phyloP scores from a whole-genome alignment of 805 yeast genomes.

The Monosporozyma aquatica region DNA sequence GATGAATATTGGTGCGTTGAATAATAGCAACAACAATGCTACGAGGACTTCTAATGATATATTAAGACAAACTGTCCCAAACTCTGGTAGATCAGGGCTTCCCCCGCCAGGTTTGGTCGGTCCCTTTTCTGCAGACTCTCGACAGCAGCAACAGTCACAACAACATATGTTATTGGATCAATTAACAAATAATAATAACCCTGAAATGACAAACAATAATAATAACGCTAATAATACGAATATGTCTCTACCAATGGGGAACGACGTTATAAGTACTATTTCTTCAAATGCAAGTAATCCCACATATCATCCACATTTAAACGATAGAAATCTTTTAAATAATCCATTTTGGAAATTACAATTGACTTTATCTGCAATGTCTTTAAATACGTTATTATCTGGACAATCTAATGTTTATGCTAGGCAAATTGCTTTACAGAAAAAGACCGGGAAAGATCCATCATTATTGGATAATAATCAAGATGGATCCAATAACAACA shows the following conservation, averaged over 20 bases:
- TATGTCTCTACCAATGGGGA: conserved; percentile 1
- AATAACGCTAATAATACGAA: background rate
- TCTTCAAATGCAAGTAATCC: conserved; percentile 25
- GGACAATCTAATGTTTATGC: conserved; percentile 33
- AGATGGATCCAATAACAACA: background rate
- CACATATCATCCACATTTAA: conserved; percentile 29
- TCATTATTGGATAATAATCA: conserved; percentile 22
- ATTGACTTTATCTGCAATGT: conserved; percentile 26
- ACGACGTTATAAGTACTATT: background rate
- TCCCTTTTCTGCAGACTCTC: background rate
- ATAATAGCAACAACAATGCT: background rate
- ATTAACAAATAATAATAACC: background rate
- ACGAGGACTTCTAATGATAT: background rate
- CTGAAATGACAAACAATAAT: background rate
- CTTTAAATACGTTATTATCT: conserved; percentile 22
- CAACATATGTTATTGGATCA: conserved; percentile 4
- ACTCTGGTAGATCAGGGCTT: background rate
- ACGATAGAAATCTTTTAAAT: conserved; percentile 25
- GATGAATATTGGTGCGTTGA: background rate
- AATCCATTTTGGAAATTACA: conserved; percentile 32
- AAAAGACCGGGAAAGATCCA: conserved; percentile 5
- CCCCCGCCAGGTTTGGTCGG: conserved; percentile 23
- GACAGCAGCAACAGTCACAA: conserved; percentile 6
- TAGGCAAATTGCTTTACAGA: conserved; percentile 32
- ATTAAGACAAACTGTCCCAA: background rate